Evolutionary conservation across 169 alveolate genomes (phyloP).

Genomic region (Theileria parva): DNA sequence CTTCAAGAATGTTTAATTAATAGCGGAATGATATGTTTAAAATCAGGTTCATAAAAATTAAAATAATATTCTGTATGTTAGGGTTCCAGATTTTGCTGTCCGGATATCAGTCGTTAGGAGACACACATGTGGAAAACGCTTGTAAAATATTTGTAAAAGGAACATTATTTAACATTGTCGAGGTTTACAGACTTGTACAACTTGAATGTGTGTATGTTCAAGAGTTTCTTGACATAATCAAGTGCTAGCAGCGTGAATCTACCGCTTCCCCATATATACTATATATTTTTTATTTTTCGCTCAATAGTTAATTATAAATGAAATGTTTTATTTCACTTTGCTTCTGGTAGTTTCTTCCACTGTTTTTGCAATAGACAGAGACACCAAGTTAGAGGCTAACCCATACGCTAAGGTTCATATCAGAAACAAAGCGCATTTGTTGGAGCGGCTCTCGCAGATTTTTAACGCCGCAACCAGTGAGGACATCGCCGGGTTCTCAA

Average conservation of each 20-base stretch:
- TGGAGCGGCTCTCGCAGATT: conserved; percentile 1
- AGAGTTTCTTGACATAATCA: neutral
- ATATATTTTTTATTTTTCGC: neutral
- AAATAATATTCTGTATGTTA: neutral
- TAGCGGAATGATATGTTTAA: neutral
- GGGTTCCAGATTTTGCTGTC: conserved; percentile 6
- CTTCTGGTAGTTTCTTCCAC: conserved; percentile 2
- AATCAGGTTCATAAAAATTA: neutral
- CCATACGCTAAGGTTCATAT: neutral
- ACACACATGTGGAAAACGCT: conserved; percentile 15
- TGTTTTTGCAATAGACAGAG: conserved; percentile 3
- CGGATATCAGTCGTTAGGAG: conserved; percentile 22
- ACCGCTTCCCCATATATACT: conserved; percentile 15
- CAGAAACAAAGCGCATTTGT: neutral
- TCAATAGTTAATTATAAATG: neutral
- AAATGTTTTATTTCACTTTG: conserved; percentile 1
- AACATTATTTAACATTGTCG: neutral
- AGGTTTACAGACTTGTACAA: conserved; percentile 17
- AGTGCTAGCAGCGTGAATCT: neutral
- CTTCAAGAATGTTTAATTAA: conserved; percentile 31
- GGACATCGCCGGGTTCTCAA: conserved; percentile 49
- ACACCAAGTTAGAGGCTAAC: neutral
- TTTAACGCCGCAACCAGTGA: neutral
- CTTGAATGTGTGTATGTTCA: neutral
- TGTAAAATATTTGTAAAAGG: conserved; percentile 22